Percentiles rank a stretch among this genome's conserved stretches.
Conservation (phyloP, 768 basidiomycete genomes). For the Podaxis mareebaensis region DNA sequence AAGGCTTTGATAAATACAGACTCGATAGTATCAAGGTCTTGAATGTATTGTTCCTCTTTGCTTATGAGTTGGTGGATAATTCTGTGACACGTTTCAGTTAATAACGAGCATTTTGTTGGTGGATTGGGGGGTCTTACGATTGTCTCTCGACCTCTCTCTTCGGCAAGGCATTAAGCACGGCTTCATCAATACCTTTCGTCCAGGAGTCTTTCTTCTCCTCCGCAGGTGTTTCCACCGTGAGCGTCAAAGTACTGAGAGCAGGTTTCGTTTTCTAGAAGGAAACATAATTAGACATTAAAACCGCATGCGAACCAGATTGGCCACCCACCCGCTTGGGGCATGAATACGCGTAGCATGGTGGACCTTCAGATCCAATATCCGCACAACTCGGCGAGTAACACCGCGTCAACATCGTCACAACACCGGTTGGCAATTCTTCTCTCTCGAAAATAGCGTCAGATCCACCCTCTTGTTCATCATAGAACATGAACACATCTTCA, state of each 20-base stretch:
- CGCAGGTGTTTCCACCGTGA: conserved; percentile 31
- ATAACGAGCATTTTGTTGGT: not conserved
- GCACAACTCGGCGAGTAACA: conserved; percentile 90
- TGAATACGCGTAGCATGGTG: conserved; percentile 77
- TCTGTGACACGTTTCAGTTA: conserved; percentile 27
- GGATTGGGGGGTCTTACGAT: conserved; percentile 40
- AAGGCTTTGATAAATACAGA: conserved; percentile 57
- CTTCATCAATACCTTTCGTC: conserved; percentile 45
- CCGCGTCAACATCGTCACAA: conserved; percentile 85
- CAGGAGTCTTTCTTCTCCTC: conserved; percentile 41
- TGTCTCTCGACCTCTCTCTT: conserved; percentile 83
- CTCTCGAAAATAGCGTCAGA: conserved; percentile 61
- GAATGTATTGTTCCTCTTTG: conserved; percentile 87
- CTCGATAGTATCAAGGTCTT: conserved; percentile 85
- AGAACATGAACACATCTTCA: conserved; percentile 92
- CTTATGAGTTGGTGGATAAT: conserved; percentile 87
- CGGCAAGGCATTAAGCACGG: conserved; percentile 51
- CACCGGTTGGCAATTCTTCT: conserved; percentile 81
- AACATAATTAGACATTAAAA: not conserved
- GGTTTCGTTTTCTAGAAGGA: conserved; percentile 5
- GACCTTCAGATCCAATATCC: conserved; percentile 47
- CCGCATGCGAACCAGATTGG: not conserved
- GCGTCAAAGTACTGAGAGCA: conserved; percentile 22
- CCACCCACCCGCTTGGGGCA: conserved; percentile 69
- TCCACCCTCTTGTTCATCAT: conserved; percentile 74